Conservation (phyloP, 2,329 filamentous ascomycete species). For the Alternaria viburni region DNA sequence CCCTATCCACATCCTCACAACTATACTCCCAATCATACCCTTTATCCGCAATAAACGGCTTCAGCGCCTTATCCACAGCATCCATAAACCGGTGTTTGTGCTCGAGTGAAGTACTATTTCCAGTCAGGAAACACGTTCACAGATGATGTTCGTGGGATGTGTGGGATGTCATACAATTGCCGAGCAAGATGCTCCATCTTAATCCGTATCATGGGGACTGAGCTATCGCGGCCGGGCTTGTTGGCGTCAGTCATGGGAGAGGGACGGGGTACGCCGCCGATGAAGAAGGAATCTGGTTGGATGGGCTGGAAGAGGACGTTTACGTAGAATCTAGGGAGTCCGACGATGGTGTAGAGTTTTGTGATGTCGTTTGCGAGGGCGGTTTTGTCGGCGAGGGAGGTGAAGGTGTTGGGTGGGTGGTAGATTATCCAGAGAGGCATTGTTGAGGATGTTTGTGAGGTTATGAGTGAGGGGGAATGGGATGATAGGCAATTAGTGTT, state of each 20-base stretch:
- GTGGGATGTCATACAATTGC: no score
- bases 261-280: conserved; percentile 38
- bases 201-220: conserved; percentile 48
- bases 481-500: no score
- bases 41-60: conserved; percentile 50
- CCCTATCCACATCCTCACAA: conserved; percentile 52
- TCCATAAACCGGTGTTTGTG: conserved; percentile 15
- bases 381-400: conserved; percentile 30
- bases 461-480: no score
- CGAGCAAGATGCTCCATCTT: conserved; percentile 44
- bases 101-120: background rate
- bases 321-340: conserved; percentile 55
- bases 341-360: conserved; percentile 46
- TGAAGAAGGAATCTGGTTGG: conserved; percentile 29
- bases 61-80: conserved; percentile 43
- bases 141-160: no score
- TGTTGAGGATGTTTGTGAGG: background rate
- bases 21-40: conserved; percentile 56
- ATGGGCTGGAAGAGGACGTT: conserved; percentile 50
- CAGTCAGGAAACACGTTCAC: no score
- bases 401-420: conserved; percentile 49
- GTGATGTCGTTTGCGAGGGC: conserved; percentile 48
- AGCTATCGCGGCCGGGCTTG: background rate
- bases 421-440: conserved; percentile 56
- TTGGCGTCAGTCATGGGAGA: background rate